A percentile compares a stretch with the other conserved stretches of the same genome.
phyloP scores from a whole-genome alignment of 139 green algal genomes.

The Asterochloris sp. region DNA sequence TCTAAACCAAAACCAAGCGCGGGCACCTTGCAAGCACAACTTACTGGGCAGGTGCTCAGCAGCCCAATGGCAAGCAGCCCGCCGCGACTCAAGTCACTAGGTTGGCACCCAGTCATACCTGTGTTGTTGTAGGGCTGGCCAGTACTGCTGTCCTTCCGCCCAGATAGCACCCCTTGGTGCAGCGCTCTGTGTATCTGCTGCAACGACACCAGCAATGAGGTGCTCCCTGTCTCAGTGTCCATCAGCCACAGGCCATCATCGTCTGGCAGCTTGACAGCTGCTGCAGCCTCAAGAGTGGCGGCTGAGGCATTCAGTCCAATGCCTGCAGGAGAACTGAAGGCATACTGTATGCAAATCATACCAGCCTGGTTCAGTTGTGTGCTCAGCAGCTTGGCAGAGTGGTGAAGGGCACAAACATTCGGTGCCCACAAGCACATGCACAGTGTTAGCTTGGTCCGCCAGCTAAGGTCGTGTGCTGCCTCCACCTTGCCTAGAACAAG shows the following conservation, averaged over 20 bases:
- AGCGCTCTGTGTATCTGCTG: constrained; percentile 1
- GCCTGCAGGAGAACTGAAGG: not conserved
- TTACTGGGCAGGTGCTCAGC: too few relatives aligned
- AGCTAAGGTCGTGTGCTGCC: too few relatives aligned
- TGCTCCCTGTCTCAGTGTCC: not conserved
- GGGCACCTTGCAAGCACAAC: too few relatives aligned
- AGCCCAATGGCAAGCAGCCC: too few relatives aligned
- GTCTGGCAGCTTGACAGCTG: not conserved
- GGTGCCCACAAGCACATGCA: too few relatives aligned
- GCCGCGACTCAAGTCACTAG: too few relatives aligned
- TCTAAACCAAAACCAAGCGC: too few relatives aligned
- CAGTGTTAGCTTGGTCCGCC: too few relatives aligned
- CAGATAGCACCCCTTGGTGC: not conserved
- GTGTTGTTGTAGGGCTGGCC: constrained; percentile 8
- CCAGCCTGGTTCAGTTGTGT: not conserved
- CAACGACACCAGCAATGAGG: constrained; percentile 9
- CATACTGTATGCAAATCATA: not conserved
- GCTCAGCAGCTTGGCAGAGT: too few relatives aligned
- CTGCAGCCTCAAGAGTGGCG: not conserved
- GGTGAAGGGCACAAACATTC: too few relatives aligned
- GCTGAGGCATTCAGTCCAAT: not conserved
- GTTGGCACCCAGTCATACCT: too few relatives aligned
- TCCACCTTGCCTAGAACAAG: too few relatives aligned
- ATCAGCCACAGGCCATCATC: constrained; percentile 20
- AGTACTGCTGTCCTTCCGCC: not conserved